Base-by-base conservation (phyloP, 495 filamentous ascomycete genomes). In the Tetracladium marchalianum region DNA sequence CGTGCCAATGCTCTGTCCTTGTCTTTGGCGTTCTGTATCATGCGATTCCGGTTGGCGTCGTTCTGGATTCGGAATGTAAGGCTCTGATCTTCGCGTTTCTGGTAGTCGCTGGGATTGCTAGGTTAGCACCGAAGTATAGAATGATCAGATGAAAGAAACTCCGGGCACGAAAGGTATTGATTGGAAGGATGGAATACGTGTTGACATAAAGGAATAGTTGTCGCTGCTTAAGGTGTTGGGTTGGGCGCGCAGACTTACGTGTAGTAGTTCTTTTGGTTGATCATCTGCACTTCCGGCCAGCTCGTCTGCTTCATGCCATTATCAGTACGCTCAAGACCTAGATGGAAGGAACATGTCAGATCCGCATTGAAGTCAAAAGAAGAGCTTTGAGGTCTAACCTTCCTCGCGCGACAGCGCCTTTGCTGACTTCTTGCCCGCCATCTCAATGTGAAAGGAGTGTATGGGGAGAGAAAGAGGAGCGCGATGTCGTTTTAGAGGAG, bases 221-320 rank as follows among this genome's bases (percentile, higher is more conserved):
- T 27, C 22, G 22, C 22, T 3, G 3, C 3, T 27, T 27, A 7
- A 27, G 22, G 22, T 3, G 22, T 27, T 27, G 22, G 7, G 22
- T 27, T 27, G 22, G 22, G 22, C 22, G 22, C 22, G 22, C 44
- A 43, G 16, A 72, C 87, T 45, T 73, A 95, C 87, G 92, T 98
- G 58, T 98, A 98, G 65, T 98, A 98, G 65, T 98, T 98, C 66
- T 98, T 98, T 60, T 98, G 92, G 59, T 98, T 98, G 62, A 98
- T 98, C 58, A 89, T 82, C 12, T 73, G 72, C 35, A 95, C 78
- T 54, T 89, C 82, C 15, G 92, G 93, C 92, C 92, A 98, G 64
- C 75, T 90, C 18, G 89, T 89, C 42, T 87, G 77, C 58, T 88
- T 89, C 77, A 98, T 88, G 60, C 90, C 89, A 73, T 98, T 98